These are phyloP conservation scores for Russula vinacea DNA, from an alignment of 768 basidiomycete genomes.

Conservation along the genomic window DNA sequence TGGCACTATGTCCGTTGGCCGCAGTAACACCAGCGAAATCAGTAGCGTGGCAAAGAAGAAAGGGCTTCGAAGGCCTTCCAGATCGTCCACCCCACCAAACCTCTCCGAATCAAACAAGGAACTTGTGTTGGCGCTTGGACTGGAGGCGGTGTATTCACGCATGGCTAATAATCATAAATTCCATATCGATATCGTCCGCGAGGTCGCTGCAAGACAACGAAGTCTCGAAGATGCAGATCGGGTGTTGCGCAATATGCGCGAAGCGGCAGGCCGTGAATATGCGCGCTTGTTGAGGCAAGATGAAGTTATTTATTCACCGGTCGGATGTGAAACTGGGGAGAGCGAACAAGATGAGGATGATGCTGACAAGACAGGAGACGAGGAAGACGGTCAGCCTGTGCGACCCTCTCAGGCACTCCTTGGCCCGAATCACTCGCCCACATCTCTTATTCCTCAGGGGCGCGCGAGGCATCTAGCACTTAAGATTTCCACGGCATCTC, in stretches of 20 bases:
- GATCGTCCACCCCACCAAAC: constrained; percentile 15
- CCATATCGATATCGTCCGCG: constrained; percentile 41
- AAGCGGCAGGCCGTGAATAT: constrained; percentile 37
- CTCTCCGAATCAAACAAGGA: constrained; percentile 29
- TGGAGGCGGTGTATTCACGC: constrained; percentile 36
- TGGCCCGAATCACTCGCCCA: neutral
- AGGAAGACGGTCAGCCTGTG: neutral
- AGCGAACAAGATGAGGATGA: constrained; percentile 23
- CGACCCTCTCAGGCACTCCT: neutral
- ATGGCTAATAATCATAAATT: constrained; percentile 50
- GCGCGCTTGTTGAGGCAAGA: constrained; percentile 13
- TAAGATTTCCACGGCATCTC: constrained; percentile 20
- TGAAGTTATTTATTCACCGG: neutral
- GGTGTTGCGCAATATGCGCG: constrained; percentile 40
- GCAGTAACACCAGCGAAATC: constrained; percentile 16
- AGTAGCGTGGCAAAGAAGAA: constrained; percentile 8
- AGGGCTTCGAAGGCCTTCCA: constrained; percentile 5
- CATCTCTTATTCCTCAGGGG: neutral
- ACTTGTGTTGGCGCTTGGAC: constrained; percentile 35
- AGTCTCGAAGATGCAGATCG: constrained; percentile 42
- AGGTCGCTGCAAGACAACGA: constrained; percentile 38
- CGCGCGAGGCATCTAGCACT: constrained; percentile 1
- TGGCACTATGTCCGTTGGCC: constrained; percentile 3
- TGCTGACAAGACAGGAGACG: constrained; percentile 19
- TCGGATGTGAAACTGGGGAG: constrained; percentile 14